Evolutionary conservation across 495 filamentous ascomycete species (phyloP), one percentile per base, ranked within the genome.

Genomic region (Mycothermus thermophilus): DNA sequence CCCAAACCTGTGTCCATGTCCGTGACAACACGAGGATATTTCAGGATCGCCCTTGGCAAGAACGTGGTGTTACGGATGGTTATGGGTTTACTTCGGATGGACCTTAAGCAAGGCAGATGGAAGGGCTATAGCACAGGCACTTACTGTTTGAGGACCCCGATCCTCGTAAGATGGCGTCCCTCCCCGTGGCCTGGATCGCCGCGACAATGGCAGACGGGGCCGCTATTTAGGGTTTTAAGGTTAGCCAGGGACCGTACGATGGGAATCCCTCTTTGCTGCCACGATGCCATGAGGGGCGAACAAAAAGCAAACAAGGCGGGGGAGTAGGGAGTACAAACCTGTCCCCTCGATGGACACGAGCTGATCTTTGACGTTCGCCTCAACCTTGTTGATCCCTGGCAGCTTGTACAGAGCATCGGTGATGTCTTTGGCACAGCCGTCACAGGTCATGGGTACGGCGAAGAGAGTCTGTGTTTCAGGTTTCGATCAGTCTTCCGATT

Each of bases 81-180:
- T n/a, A n/a, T n/a, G n/a, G n/a, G n/a, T n/a, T n/a, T n/a, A n/a
- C n/a, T n/a, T n/a, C n/a, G n/a, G n/a, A n/a, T n/a, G n/a, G n/a
- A n/a, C n/a, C n/a, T n/a, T n/a, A 27, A 37, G 21, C 22, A n/a
- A 25, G 24, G 18, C 5, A 19, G 31, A 17, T 5, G 14, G 15
- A n/a, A n/a, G n/a, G 8, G 18, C 3, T 8, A 22, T 14, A 23
- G 24, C 18, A 16, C 34, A 25, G 14, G 30, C 27, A 65, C 80
- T 49, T 67, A 88, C 83, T 82, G 52, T 95, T 76, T 43, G 85
- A 74, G 30, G 69, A 67, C 30, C 90, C 90, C 31, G 80, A 85
- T 18, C 90, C 90, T 40, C 90, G 79, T 33, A 97, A 65, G 50
- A 97, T 94, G 29, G 90, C 90, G 69, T 94, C 84, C 22, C 86